Conservation (phyloP, 225 moss, liverwort and hornwort genomes). For the Rhytidiadelphus loreus region DNA sequence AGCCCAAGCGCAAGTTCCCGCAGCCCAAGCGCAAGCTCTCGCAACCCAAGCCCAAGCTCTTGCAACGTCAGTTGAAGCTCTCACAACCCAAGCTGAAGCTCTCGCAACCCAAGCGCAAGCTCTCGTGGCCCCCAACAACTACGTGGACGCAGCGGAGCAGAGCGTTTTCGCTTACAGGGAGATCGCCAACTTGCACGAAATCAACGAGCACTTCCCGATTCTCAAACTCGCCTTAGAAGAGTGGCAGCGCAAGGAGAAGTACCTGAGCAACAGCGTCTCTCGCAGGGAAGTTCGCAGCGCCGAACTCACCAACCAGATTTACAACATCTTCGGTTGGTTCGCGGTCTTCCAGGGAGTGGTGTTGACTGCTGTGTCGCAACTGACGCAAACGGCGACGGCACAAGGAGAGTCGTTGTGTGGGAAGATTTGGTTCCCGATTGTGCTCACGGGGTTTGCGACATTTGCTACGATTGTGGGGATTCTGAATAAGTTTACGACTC, state of each 20-base stretch:
- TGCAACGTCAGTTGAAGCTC: not conserved
- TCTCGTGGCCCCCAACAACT: too few relatives aligned
- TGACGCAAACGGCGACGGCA: not conserved
- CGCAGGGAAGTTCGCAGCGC: not conserved
- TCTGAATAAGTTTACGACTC: fast-evolving
- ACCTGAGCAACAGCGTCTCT: not conserved
- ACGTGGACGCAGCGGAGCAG: not conserved
- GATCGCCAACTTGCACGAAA: not conserved
- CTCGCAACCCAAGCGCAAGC: too few relatives aligned
- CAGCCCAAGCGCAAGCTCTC: too few relatives aligned
- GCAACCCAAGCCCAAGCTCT: not conserved
- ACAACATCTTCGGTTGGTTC: not conserved
- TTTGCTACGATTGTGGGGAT: not conserved
- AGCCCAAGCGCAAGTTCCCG: too few relatives aligned
- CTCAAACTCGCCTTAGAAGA: not conserved
- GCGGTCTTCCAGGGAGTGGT: not conserved
- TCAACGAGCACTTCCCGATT: not conserved
- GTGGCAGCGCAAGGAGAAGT: not conserved
- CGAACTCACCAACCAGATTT: not conserved
- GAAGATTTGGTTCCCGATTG: not conserved
- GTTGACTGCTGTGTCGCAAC: not conserved
- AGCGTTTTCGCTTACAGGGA: not conserved
- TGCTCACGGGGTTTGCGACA: not conserved
- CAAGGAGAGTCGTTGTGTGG: not conserved
- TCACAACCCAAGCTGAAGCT: too few relatives aligned